These are phyloP conservation scores for Esteya vermicola DNA, from an alignment of 2,329 filamentous ascomycete species.

Conservation along the genomic window DNA sequence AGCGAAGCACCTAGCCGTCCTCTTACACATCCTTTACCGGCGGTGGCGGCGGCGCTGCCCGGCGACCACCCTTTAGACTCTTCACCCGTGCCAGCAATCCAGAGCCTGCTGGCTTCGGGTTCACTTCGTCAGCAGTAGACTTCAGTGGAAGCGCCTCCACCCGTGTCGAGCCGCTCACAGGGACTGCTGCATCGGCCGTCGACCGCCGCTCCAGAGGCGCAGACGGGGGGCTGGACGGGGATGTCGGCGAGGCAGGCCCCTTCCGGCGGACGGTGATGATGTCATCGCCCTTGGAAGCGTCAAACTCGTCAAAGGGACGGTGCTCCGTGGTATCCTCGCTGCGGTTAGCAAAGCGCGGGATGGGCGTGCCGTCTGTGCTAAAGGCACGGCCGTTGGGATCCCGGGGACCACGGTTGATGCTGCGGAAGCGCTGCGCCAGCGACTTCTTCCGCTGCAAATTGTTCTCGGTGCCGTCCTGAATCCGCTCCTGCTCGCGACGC, in stretches of 20 bases:
- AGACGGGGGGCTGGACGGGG: conserved; percentile 45
- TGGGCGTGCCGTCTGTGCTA: conserved; percentile 12
- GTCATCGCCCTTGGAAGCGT: conserved; percentile 40
- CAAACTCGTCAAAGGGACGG: conserved; percentile 73
- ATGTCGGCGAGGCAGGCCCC: conserved; percentile 13
- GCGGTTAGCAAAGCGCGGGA: no score
- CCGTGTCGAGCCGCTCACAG: no score
- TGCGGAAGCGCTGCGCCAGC: conserved; percentile 77
- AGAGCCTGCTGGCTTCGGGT: conserved; percentile 10
- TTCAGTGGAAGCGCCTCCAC: no score
- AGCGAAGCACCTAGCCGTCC: conserved; percentile 6
- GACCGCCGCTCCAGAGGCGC: conserved; percentile 46
- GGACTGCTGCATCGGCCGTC: conserved; percentile 36
- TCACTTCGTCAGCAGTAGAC: conserved; percentile 38
- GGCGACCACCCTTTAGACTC: conserved; percentile 61
- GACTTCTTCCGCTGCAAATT: conserved; percentile 86
- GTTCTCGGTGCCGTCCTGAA: conserved; percentile 34
- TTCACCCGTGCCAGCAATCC: conserved; percentile 69
- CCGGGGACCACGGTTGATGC: conserved; percentile 59
- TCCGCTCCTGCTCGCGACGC: conserved; percentile 56
- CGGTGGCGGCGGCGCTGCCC: conserved; percentile 18
- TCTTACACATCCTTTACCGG: conserved; percentile 11
- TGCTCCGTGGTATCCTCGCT: no score
- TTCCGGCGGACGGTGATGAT: conserved; percentile 28
- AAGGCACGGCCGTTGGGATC: conserved; percentile 30